These are phyloP conservation scores for Xylaria hypoxylon DNA, from an alignment of 2,329 filamentous ascomycete species.

Conservation along the genomic window DNA sequence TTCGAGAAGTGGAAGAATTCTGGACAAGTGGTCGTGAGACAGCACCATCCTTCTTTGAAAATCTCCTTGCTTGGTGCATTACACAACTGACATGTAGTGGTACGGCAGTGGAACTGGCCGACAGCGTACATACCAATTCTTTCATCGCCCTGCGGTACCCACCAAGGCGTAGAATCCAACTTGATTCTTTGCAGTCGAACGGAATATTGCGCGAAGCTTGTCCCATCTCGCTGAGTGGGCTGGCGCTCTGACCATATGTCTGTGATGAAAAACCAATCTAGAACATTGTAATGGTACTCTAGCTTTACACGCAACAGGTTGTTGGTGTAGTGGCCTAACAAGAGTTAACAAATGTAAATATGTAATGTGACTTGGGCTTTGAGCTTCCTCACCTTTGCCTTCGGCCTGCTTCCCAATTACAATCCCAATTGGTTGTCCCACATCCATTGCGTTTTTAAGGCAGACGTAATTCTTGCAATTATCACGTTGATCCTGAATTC, in stretches of 20 bases:
- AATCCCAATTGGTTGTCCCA: conserved; percentile 22
- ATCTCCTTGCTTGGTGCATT: conserved; percentile 52
- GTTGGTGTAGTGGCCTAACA: conserved; percentile 55
- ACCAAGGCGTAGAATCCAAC: conserved; percentile 66
- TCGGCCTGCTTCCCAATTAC: conserved; percentile 30
- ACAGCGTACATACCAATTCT: conserved; percentile 48
- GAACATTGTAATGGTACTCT: conserved; percentile 70
- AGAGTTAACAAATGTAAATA: conserved; percentile 9
- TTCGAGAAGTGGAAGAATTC: conserved; percentile 60
- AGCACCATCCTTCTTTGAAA: conserved; percentile 51
- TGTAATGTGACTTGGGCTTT: background rate
- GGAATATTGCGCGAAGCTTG: conserved; percentile 56
- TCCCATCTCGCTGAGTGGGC: conserved; percentile 53
- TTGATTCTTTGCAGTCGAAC: conserved; percentile 75
- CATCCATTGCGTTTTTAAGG: conserved; percentile 59
- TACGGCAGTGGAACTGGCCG: conserved; percentile 47
- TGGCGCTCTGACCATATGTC: conserved; percentile 74
- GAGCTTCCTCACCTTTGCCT: conserved; percentile 1
- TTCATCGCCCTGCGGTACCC: conserved; percentile 57
- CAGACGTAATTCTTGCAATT: conserved; percentile 53
- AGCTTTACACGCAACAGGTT: conserved; percentile 61
- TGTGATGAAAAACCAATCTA: conserved; percentile 76
- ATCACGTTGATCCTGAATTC: conserved; percentile 60
- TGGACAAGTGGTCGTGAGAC: conserved; percentile 55
- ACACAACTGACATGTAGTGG: conserved; percentile 57